These are phyloP conservation scores for Salix viminalis DNA, from an alignment of 345 rosid species.

Conservation along the genomic window DNA sequence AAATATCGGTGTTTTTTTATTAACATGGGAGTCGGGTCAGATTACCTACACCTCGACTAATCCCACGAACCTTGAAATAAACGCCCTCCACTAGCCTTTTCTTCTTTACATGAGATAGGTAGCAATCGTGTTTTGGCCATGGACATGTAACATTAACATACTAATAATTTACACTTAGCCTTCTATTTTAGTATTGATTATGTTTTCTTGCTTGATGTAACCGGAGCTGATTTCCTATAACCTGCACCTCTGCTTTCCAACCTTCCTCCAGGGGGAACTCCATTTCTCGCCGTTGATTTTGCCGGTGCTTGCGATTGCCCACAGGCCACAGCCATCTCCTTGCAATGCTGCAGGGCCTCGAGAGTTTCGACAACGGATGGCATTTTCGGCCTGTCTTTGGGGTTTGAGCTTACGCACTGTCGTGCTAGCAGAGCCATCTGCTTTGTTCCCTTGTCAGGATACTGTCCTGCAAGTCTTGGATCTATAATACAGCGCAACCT, in stretches of 20 bases:
- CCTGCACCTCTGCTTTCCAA: conserved; percentile 24
- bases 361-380: conserved; percentile 55
- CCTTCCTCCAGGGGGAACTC: conserved; percentile 31
- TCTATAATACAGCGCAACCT: conserved; percentile 67
- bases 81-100: neutral
- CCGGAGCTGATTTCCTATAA: conserved; percentile 43
- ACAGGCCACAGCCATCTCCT: conserved; percentile 73
- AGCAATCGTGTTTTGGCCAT: neutral
- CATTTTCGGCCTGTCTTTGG: conserved; percentile 89
- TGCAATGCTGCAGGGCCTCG: conserved; percentile 49
- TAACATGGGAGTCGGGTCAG: too few species aligned
- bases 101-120: neutral
- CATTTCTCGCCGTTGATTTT: conserved; percentile 26
- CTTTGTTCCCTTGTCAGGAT: conserved; percentile 85
- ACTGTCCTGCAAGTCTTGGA: conserved; percentile 73
- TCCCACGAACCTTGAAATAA: too few species aligned
- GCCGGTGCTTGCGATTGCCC: conserved; percentile 63
- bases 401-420: conserved; percentile 71
- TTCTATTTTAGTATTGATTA: neutral
- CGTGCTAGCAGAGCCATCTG: conserved; percentile 56
- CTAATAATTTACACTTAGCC: neutral
- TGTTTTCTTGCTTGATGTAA: conserved; percentile 26
- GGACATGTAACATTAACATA: neutral
- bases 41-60: too few species aligned
- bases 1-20: neutral